Conservation (phyloP, 2,329 filamentous ascomycete genomes). For the Drechslera avenae region DNA sequence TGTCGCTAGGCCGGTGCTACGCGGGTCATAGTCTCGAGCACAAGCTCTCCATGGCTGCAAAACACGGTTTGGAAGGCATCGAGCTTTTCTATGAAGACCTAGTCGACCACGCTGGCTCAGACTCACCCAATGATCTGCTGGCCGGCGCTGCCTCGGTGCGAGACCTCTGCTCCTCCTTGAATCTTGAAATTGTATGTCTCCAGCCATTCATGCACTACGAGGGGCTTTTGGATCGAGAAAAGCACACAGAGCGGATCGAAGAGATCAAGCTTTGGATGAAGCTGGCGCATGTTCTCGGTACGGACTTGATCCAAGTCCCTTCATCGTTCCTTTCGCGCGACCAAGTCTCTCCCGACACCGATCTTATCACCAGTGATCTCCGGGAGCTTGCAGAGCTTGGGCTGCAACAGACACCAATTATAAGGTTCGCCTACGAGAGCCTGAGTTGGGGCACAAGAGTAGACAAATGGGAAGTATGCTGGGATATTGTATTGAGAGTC, state of each 20-base stretch:
- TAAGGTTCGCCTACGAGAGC: constrained; percentile 75
- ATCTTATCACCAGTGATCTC: constrained; percentile 67
- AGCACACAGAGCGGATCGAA: constrained; percentile 63
- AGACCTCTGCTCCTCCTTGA: constrained; percentile 61
- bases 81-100: constrained; percentile 83
- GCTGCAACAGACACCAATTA: constrained; percentile 57
- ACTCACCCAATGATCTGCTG: constrained; percentile 56
- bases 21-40: constrained; percentile 66
- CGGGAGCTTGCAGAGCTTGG: constrained; percentile 71
- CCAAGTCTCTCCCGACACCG: constrained; percentile 58
- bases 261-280: constrained; percentile 73
- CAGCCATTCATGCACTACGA: constrained; percentile 83
- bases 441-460: constrained; percentile 73
- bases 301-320: constrained; percentile 75
- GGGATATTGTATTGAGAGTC: constrained; percentile 69
- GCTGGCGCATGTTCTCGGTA: constrained; percentile 66
- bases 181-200: constrained; percentile 67
- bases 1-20: constrained; percentile 76
- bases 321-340: constrained; percentile 67
- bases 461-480: constrained; percentile 73
- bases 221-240: constrained; percentile 67
- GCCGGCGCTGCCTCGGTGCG: constrained; percentile 64
- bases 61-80: constrained; percentile 69
- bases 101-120: constrained; percentile 60
- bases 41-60: constrained; percentile 71